Conservation (phyloP, 2,329 filamentous ascomycete genomes). For the Alternaria viburni region DNA sequence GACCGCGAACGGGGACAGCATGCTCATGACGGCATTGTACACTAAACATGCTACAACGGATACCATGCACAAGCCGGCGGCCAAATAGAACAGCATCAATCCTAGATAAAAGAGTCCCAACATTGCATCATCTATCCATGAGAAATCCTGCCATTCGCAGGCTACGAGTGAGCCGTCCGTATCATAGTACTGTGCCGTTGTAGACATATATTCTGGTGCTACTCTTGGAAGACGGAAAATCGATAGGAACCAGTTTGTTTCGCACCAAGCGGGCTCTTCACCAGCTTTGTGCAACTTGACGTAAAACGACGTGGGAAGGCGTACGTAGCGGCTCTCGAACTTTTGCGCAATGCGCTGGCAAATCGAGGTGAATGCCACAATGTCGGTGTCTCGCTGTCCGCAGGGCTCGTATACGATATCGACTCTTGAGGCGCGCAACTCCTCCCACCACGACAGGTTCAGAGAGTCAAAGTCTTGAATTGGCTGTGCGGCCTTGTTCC, state of each 20-base stretch:
- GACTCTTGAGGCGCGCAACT: neutral
- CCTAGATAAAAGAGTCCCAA: too few relatives aligned
- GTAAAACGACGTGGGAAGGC: too few relatives aligned
- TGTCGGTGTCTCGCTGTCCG: neutral
- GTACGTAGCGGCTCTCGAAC: too few relatives aligned
- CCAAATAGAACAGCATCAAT: too few relatives aligned
- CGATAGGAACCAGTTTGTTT: neutral
- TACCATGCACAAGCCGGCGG: neutral
- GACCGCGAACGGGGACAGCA: neutral
- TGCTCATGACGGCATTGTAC: neutral
- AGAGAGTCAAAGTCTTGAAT: neutral
- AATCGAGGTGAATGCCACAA: neutral
- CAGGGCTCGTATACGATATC: neutral
- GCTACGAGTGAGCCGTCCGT: neutral
- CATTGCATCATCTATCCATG: too few relatives aligned
- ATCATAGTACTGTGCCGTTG: neutral
- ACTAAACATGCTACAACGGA: neutral
- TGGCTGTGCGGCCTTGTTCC: neutral
- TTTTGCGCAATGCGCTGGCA: too few relatives aligned
- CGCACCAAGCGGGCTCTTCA: neutral
- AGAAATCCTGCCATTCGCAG: neutral
- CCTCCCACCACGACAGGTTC: neutral
- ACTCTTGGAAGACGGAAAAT: neutral
- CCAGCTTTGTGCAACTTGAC: neutral
- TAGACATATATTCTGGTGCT: neutral